Evolutionary conservation across 306 rosid genomes (phyloP), one percentile per base, ranked within the genome.

Genomic region (Fragaria ananassa): DNA sequence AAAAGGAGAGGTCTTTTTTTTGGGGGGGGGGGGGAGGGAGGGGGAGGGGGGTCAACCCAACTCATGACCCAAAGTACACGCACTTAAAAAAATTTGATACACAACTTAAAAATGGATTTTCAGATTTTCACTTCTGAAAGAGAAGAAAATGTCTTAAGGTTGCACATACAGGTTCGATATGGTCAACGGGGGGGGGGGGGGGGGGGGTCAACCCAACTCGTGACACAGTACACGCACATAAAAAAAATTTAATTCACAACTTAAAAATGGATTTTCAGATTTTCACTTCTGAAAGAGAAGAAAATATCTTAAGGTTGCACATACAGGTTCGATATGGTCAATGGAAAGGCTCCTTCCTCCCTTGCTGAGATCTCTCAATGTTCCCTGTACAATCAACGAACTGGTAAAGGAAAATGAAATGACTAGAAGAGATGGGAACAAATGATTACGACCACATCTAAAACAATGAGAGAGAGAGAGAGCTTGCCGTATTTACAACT

Each of bases 341-440:
- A 81, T 51, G 58, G 91, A 83, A 60, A 81, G 79, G 81, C 78
- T 92, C 80, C 93, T 90, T 67, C 92, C 96, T 47, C 98, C 93
- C 88, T 95, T 95, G 34, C 89, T 92, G 88, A 92, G 97, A 89
- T 92, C 98, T 87, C 97, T 92, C 71, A 95, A 82, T 51, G 97
- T 92, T 58, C 98, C 98, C 98, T 95, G 91, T 53, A 86, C 64
- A 84, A 58, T 81, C 78, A 86, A 83, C 74, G 58, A 84, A 82
- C 74, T 71, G 57, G 78, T 79, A 53, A 74, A 74, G 84, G 14
- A 70, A 68, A 62, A 41, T 54, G 60, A 76, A 68, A 75, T 49
- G 68, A 58, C 35, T 68, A 27, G 62, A 78, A 35, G 39, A 71
- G 57, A 68, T 3, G 11, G 17, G 58, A 68, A 69, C 70, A 75